phyloP scores from a whole-genome alignment of 768 basidiomycete species.

The Hericium alpestre region DNA sequence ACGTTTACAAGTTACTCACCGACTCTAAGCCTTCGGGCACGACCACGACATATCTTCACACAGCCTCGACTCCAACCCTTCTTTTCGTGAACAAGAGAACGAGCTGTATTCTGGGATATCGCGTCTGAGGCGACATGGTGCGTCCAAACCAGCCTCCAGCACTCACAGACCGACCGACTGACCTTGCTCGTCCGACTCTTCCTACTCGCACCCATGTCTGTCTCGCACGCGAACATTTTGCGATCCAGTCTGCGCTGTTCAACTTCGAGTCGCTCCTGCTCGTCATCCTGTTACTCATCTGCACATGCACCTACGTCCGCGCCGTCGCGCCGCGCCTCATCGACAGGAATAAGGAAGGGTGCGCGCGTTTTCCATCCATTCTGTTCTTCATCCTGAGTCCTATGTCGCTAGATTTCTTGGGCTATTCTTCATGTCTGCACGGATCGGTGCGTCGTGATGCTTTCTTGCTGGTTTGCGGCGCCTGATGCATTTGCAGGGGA shows the following conservation, averaged over 20 bases:
- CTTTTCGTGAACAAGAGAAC: too few species aligned
- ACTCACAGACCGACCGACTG: not conserved
- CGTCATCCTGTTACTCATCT: conserved; percentile 87
- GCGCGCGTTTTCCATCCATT: conserved; percentile 7
- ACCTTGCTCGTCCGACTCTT: not conserved
- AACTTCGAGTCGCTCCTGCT: conserved; percentile 94
- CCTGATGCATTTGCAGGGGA: conserved; percentile 48
- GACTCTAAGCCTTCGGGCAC: too few species aligned
- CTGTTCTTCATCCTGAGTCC: not conserved
- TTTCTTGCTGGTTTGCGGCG: not conserved
- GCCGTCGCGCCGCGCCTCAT: conserved; percentile 82
- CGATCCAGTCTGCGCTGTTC: conserved; percentile 77
- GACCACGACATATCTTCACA: too few species aligned
- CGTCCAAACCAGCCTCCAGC: not conserved
- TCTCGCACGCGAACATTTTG: too few species aligned
- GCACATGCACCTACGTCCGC: conserved; percentile 94
- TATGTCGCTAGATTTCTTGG: conserved; percentile 62
- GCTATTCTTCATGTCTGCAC: conserved; percentile 88
- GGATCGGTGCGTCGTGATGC: conserved; percentile 60
- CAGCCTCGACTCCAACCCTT: too few species aligned
- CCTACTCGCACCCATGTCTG: not conserved
- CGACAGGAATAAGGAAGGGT: conserved; percentile 95
- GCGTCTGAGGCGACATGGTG: not conserved
- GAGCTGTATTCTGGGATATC: too few species aligned
- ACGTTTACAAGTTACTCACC: too few species aligned